Base-by-base conservation (phyloP, 2,329 filamentous ascomycete species). In the Zasmidium cellare region DNA sequence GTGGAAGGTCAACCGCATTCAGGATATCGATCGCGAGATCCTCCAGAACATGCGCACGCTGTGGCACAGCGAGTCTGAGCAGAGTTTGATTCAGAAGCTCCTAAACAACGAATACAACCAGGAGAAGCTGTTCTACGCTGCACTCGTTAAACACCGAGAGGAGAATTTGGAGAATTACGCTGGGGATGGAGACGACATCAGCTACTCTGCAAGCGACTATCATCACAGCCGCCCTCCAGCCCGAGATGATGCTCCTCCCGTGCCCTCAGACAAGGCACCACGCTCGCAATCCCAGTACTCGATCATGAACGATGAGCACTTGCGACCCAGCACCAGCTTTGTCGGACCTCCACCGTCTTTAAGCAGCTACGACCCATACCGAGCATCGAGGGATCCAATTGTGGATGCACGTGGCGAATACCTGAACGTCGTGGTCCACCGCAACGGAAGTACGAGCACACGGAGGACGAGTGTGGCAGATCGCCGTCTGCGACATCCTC, bases 71-170 rank as follows among this genome's bases (percentile, higher is more conserved):
- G 88, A 91, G 63, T 85, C 84, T 31, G 89, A 93, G 65, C 84
- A 88, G 24, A 82, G 87, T 18, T 76, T 97, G 20, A 81, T 88
- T 22, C 79, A 85, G 55, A 88, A 86, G 68, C 80, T 97, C n/a
- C 65, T 78, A 53, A 78, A 73, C 64, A 68, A 74, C 46, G 77
- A 80, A 66, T 75, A 72, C 3, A 97, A 96, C 63, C 91, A 96
- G 55, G 92, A 97, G 71, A 96, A 96, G 70, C 83, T 93, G 65
- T 97, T 97, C 74, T 99, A 97, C 74, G 89, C 87, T 75, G 83
- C 96, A 19, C 82, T 99, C 7, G 77, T 88, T 63, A 89, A 88
- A 72, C 96, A 96, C 72, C 85, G 90, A 46, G 87, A 96, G 63
- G 87, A 91, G 61, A 88, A 94, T 65, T 75, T 96, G 1, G 92